phyloP scores from a whole-genome alignment of 1,284 basidiomycete species.

The Afroboletus lepidellus region DNA sequence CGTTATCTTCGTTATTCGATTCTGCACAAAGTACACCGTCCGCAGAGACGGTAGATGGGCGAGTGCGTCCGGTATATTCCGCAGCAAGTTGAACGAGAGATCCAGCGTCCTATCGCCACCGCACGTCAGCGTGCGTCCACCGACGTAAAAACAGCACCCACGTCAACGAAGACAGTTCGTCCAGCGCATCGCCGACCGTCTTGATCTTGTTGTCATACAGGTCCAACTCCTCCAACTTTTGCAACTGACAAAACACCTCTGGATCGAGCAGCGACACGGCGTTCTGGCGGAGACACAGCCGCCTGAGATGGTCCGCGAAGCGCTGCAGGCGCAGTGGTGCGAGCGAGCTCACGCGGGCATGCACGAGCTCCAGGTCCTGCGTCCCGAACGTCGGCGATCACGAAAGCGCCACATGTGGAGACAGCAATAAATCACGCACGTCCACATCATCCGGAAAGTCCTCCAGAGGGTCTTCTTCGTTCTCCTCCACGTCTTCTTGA shows the following conservation, averaged over 20 bases:
- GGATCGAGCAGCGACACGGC: constrained; percentile 71
- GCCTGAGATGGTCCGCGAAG: constrained; percentile 69
- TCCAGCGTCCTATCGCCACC: constrained; percentile 67
- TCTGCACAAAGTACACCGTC: constrained; percentile 94
- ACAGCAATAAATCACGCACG: constrained; percentile 39
- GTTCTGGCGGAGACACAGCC: constrained; percentile 90
- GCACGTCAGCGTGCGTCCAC: background rate
- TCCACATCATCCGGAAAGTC: constrained; percentile 68
- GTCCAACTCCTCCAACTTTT: constrained; percentile 84
- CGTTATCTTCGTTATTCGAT: constrained; percentile 84
- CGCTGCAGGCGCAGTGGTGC: constrained; percentile 64
- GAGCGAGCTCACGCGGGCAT: constrained; percentile 73
- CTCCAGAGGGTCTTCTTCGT: constrained; percentile 50
- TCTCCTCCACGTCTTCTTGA: constrained; percentile 46
- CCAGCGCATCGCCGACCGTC: constrained; percentile 61
- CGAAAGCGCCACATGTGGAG: background rate
- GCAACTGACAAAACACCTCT: constrained; percentile 64
- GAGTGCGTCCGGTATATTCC: constrained; percentile 64
- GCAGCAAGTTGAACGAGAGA: constrained; percentile 92
- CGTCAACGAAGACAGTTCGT: constrained; percentile 70
- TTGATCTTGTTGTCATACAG: constrained; percentile 95
- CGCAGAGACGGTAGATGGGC: constrained; percentile 60
- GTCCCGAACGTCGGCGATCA: background rate
- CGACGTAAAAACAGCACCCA: constrained; percentile 14
- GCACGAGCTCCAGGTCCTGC: constrained; percentile 89